Evolutionary conservation across 345 rosid species (phyloP).

Genomic region (Eutrema japonicum): DNA sequence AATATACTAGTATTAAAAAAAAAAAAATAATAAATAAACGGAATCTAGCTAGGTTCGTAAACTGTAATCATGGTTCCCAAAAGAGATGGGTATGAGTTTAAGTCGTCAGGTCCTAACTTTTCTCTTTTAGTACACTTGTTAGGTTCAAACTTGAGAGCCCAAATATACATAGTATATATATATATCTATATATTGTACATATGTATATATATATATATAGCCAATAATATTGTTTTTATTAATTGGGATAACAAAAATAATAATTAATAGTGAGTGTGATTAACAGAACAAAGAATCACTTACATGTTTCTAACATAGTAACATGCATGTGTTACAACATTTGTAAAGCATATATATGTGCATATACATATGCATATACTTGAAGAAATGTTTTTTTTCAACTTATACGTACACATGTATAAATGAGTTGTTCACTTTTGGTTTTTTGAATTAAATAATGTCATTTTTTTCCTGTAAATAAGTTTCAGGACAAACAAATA

Average conservation of each 20-base stretch:
- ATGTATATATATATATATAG: background rate
- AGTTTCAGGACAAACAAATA: background rate
- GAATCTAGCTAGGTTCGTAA: constrained; percentile 37
- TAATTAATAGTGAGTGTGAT: background rate
- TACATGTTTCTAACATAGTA: background rate
- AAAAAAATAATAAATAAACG: background rate
- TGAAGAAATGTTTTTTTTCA: background rate
- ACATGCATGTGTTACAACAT: constrained; percentile 6
- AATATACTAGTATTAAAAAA: too few relatives aligned
- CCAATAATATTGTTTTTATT: background rate
- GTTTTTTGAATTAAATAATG: background rate
- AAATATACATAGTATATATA: background rate
- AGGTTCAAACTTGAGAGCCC: constrained; percentile 21
- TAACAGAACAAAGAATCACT: background rate
- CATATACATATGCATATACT: background rate
- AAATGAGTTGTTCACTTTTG: constrained; percentile 18
- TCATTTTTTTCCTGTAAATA: background rate
- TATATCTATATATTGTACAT: background rate
- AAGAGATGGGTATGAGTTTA: constrained; percentile 31
- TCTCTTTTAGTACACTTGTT: constrained; percentile 27
- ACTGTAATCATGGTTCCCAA: constrained; percentile 35
- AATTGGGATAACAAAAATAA: constrained; percentile 6
- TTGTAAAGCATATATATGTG: background rate
- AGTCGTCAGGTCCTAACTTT: constrained; percentile 39
- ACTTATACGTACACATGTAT: background rate